phyloP scores from a whole-genome alignment of 768 basidiomycete genomes.

The Psilocybe cyanescens region DNA sequence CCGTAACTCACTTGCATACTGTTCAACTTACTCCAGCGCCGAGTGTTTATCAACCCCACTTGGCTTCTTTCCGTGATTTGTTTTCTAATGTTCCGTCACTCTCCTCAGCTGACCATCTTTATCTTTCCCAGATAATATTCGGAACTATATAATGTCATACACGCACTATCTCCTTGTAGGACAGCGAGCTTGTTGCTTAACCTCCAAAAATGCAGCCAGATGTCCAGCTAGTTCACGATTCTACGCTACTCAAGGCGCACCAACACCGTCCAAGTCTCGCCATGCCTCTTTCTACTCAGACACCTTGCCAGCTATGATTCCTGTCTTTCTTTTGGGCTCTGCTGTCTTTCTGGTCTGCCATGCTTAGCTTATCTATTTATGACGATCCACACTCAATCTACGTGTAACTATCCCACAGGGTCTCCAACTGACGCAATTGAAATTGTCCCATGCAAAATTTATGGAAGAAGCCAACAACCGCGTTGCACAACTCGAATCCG shows the following conservation, averaged over 20 bases:
- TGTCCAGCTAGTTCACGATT: conserved; percentile 5
- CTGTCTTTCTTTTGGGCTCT: conserved; percentile 77
- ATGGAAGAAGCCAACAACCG: conserved; percentile 61
- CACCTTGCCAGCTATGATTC: conserved; percentile 77
- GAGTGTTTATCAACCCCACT: not conserved
- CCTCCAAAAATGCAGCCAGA: not conserved
- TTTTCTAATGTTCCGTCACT: not conserved
- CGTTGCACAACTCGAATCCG: conserved; percentile 59
- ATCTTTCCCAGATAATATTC: not conserved
- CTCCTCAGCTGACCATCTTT: conserved; percentile 9
- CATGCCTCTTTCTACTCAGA: conserved; percentile 74
- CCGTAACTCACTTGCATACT: not conserved
- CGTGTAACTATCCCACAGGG: conserved; percentile 43
- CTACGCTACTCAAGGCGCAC: conserved; percentile 11
- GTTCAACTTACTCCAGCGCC: no score
- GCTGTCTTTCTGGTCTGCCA: conserved; percentile 71
- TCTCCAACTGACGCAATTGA: conserved; percentile 64
- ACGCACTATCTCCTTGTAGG: conserved; percentile 20
- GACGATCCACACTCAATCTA: conserved; percentile 3
- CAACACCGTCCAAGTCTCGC: conserved; percentile 38
- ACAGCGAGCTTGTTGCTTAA: conserved; percentile 12
- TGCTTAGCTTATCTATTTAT: conserved; percentile 7
- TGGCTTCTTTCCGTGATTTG: not conserved
- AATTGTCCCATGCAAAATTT: conserved; percentile 72
- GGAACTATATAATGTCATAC: conserved; percentile 12